Percentiles rank a stretch among this genome's conserved stretches.
Conservation (phyloP, 768 basidiomycete genomes). For the Gloeostereum incarnatum region DNA sequence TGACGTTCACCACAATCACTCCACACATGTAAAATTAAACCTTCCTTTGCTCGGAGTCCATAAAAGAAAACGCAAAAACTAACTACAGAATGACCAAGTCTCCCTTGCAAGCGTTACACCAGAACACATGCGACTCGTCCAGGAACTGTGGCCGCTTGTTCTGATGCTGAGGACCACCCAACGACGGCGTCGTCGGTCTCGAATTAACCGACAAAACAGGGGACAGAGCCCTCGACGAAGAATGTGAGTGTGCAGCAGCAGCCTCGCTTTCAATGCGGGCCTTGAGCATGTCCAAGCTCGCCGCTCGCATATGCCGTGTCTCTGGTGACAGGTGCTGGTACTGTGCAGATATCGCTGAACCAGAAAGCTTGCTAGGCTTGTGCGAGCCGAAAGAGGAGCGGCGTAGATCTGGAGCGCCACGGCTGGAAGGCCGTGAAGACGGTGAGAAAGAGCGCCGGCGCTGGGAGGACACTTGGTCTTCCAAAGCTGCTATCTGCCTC, state of each 20-base stretch:
- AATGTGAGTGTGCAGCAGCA: constrained; percentile 29
- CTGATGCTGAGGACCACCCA: constrained; percentile 16
- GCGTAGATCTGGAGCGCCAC: constrained; percentile 27
- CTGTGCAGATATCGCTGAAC: constrained; percentile 46
- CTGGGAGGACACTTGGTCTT: constrained; percentile 48
- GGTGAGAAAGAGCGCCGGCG: constrained; percentile 38
- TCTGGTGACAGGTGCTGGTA: constrained; percentile 67
- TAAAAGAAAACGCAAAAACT: background rate
- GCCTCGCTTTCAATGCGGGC: constrained; percentile 82
- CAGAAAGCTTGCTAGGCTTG: constrained; percentile 6
- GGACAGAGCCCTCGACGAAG: constrained; percentile 47
- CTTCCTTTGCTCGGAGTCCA: too few relatives aligned
- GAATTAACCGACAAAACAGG: constrained; percentile 34
- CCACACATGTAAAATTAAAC: too few relatives aligned
- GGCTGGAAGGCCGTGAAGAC: constrained; percentile 34
- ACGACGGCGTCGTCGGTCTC: constrained; percentile 15
- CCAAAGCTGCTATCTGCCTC: constrained; percentile 53
- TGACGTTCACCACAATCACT: constrained; percentile 1
- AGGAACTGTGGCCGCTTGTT: constrained; percentile 61
- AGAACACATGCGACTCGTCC: constrained; percentile 85
- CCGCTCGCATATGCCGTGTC: constrained; percentile 72
- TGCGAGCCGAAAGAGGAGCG: constrained; percentile 18
- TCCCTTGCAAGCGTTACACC: constrained; percentile 78
- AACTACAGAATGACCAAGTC: constrained; percentile 68
- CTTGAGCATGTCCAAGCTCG: constrained; percentile 84